Evolutionary conservation across 2,329 filamentous ascomycete species (phyloP).

Genomic region (Penicillium italicum): DNA sequence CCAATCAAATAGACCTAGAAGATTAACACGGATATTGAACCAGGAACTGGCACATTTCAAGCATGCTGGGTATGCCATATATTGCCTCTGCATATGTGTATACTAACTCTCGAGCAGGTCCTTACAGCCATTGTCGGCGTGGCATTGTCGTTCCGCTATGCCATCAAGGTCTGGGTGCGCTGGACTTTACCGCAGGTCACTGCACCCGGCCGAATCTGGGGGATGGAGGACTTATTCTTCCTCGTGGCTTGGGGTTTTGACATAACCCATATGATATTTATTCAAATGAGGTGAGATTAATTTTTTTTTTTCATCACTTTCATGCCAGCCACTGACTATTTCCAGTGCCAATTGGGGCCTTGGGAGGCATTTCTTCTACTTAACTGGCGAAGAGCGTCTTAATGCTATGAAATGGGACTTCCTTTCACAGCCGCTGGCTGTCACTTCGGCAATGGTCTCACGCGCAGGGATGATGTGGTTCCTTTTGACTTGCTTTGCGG

Average conservation of each 20-base stretch:
- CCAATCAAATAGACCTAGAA: background rate
- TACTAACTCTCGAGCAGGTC: constrained; percentile 11
- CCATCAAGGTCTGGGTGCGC: constrained; percentile 31
- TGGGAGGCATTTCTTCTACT: constrained; percentile 34
- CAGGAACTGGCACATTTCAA: constrained; percentile 18
- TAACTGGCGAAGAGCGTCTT: constrained; percentile 22
- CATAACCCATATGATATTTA: constrained; percentile 31
- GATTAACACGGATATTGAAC: background rate
- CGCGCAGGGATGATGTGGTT: constrained; percentile 39
- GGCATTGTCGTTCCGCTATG: constrained; percentile 23
- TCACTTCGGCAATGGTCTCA: constrained; percentile 35
- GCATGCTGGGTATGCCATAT: constrained; percentile 21
- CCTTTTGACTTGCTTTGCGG: constrained; percentile 34
- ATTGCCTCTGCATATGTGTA: background rate
- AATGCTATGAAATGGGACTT: constrained; percentile 29
- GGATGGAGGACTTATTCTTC: constrained; percentile 34
- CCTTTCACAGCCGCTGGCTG: constrained; percentile 25
- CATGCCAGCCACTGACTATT: background rate
- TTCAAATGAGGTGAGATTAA: constrained; percentile 30
- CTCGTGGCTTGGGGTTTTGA: constrained; percentile 30
- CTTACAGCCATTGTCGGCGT: constrained; percentile 22
- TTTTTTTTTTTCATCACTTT: no score
- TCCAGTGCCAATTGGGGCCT: constrained; percentile 30
- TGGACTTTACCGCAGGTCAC: constrained; percentile 33
- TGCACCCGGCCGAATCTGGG: constrained; percentile 33